Evolutionary conservation across 1,139 yeast species (phyloP).

Genomic region (Diutina mesorugosa): DNA sequence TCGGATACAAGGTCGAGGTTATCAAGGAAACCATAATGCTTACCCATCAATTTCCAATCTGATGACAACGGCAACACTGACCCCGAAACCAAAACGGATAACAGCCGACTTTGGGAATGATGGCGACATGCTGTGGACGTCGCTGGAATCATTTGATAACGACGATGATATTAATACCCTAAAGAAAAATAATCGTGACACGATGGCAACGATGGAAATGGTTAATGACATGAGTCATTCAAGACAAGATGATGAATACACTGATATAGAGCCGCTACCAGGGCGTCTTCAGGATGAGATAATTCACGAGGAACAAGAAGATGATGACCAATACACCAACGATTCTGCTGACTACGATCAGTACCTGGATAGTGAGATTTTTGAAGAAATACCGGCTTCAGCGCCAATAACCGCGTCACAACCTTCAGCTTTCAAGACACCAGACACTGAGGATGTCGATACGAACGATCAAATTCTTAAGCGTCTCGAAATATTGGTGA

Average conservation of each 20-base stretch:
- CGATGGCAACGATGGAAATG: conserved; percentile 1
- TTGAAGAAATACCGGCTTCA: background rate
- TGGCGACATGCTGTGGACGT: background rate
- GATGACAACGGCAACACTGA: conserved; percentile 1
- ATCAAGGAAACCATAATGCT: background rate
- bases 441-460: background rate
- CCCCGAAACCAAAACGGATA: background rate
- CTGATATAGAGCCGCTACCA: background rate
- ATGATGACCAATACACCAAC: background rate
- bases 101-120: background rate
- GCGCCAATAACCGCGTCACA: background rate
- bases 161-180: background rate
- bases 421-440: background rate
- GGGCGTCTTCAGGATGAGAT: background rate
- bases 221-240: background rate
- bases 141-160: background rate
- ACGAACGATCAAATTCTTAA: background rate
- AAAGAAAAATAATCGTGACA: background rate
- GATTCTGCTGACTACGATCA: background rate
- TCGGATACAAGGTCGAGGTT: background rate
- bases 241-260: background rate
- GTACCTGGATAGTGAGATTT: background rate
- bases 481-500: background rate
- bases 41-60: background rate
- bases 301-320: background rate